Evolutionary conservation across 2,329 filamentous ascomycete genomes (phyloP).

Genomic region (Phialemoniopsis sp.): DNA sequence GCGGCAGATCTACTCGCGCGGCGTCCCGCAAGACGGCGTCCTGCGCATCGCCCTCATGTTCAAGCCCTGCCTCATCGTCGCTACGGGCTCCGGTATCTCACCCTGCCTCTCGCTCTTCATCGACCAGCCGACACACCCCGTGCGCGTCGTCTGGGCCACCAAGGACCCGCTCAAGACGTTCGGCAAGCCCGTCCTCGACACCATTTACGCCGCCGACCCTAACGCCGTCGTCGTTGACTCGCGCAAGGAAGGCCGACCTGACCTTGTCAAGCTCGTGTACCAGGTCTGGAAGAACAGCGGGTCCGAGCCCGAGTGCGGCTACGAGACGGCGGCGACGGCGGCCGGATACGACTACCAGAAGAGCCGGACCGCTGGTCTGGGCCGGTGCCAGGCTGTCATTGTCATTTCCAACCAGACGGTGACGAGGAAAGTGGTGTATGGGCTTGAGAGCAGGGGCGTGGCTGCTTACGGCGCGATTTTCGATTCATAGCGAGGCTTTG

Average conservation of each 20-base stretch:
- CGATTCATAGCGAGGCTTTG: constrained; percentile 6
- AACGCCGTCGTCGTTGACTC: constrained; percentile 11
- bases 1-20: constrained; percentile 53
- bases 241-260: constrained; percentile 6
- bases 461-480: constrained; percentile 28
- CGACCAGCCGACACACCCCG: constrained; percentile 31
- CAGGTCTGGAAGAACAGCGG: constrained; percentile 6
- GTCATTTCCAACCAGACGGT: constrained; percentile 27
- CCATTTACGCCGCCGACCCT: constrained; percentile 10
- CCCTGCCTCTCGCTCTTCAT: constrained; percentile 53
- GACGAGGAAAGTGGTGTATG: constrained; percentile 24
- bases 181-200: constrained; percentile 24
- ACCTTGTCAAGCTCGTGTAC: constrained; percentile 9
- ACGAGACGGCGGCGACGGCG: too few relatives aligned
- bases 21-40: constrained; percentile 54
- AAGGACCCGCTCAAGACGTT: constrained; percentile 25
- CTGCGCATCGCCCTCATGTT: constrained; percentile 55
- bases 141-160: constrained; percentile 29
- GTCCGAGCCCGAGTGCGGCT: background rate
- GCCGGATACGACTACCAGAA: too few relatives aligned
- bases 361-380: too few relatives aligned
- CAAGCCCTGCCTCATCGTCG: constrained; percentile 50
- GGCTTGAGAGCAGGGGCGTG: constrained; percentile 22
- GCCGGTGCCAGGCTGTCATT: constrained; percentile 12
- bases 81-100: constrained; percentile 61